Base-by-base conservation (phyloP, 306 rosid species). In the Ammopiptanthus mongolicus region DNA sequence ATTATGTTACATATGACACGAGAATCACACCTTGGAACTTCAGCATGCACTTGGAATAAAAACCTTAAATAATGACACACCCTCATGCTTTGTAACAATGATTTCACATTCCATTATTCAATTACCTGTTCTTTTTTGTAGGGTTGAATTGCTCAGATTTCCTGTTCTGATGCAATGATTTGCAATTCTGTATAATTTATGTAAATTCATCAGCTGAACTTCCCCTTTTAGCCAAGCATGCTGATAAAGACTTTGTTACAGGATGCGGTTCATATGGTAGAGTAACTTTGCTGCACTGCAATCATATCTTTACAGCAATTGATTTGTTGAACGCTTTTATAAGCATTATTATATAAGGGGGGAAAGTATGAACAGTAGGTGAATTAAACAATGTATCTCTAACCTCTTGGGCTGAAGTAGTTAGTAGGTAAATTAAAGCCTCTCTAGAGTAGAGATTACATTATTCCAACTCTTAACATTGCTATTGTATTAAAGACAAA, bases 1-100 rank as follows among this genome's bases (percentile, higher is more conserved):
- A 74, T 80, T 41, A 80, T 80, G 71, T 12, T n/a, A 13, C 8
- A 48, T 33, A 57, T 53, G 14, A 65, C 79, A 44, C 31, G 25
- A 55, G 74, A 42, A 17, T 4, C 58, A 76, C 28, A 11, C 73
- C 68, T 28, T 53, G 0, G 5, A 7, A 9, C 3, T 29, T 18
- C 48, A 33, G 62, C 62, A 31, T 58, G 52, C 33, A 74, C 10
- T 47, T 61, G 21, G 78, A 74, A 60, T 55, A 42, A 39, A 22
- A 62, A 12, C 6, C 51, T 74, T 14, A 22, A 21, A 58, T 44
- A 59, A 73, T 53, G 73, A 41, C 44, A 34, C 21, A 11, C 6
- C 23, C 37, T 63, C 63, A 63, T 75, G 51, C 42, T 57, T 57
- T 34, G 12, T 14, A 44, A 55, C 44, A 12, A 67, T 77, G 50